Evolutionary conservation across 1,284 basidiomycete genomes (phyloP), one percentile per base, ranked within the genome.

Genomic region (Ceratobasidium sp.): DNA sequence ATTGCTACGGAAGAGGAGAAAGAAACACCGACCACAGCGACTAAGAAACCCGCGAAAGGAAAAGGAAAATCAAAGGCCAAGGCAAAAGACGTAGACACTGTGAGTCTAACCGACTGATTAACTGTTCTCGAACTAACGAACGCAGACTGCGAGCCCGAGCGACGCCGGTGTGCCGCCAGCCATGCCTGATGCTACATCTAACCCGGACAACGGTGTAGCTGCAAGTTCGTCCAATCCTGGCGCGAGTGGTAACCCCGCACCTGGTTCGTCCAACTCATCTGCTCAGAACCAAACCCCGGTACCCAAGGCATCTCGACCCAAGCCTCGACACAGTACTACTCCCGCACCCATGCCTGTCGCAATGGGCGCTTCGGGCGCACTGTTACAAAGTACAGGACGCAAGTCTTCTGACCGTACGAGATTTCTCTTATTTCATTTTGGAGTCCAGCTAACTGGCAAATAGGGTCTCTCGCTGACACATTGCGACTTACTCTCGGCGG

Each of bases 271-370:
- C 40, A 76, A 76, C 42, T 12, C 61, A 17, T 13, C 52, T 23
- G 62, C 50, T 52, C 38, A n/a, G 20, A 57, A 40, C 17, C 73
- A 65, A 28, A 76, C 73, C 10, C 73, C 73, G 28, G 73, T 50
- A 7, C 50, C 73, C 38, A 76, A 76, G 26, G n/a, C 62, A 42
- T 54, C 67, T 40, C 46, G 54, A 66, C 48, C 73, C n/a, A 65
- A 66, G 46, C 73, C 73, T 64, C 73, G 73, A 15, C 73, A 76
- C 28, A 76, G 73, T 40, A 66, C 73, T 13, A 76, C 73, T 28
- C 73, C 73, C 7, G 73, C 73, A 44, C 50, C 73, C 13, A 33
- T 76, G 64, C 73, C 73, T 26, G 73, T 76, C n/a, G 73, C 62
- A 28, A 76, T 76, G 73, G 73, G 73, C 40, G 73, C 73, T 23